Percentiles rank a stretch among this genome's conserved stretches.
Conservation (phyloP, 805 yeast species). For the Wickerhamiella lipophila region DNA sequence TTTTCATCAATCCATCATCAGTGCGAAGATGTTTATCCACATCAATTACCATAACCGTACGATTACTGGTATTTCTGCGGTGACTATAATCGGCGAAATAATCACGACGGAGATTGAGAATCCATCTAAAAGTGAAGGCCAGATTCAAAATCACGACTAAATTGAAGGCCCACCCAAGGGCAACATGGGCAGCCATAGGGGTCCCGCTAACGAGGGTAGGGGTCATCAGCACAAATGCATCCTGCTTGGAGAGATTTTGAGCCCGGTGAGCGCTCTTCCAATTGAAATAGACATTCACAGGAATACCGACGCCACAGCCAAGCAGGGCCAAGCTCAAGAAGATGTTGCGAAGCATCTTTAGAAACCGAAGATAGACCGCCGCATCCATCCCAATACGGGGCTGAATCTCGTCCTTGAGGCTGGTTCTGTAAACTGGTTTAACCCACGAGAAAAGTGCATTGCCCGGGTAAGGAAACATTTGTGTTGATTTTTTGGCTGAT, state of each 20-base stretch:
- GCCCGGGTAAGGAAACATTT: constrained; percentile 12
- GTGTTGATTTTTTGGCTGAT: constrained; percentile 7
- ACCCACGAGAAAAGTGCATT: constrained; percentile 23
- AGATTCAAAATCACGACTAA: constrained; percentile 23
- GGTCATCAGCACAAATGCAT: constrained; percentile 29
- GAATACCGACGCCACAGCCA: constrained; percentile 28
- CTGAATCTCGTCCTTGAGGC: constrained; percentile 21
- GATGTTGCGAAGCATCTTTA: constrained; percentile 26
- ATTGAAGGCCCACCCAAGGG: constrained; percentile 26
- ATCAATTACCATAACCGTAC: constrained; percentile 27
- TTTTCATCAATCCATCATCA: constrained; percentile 20
- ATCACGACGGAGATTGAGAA: constrained; percentile 21
- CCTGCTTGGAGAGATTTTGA: constrained; percentile 21
- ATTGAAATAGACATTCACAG: constrained; percentile 29
- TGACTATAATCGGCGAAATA: constrained; percentile 21
- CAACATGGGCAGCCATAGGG: constrained; percentile 28
- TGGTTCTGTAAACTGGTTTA: constrained; percentile 15
- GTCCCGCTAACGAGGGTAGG: constrained; percentile 26
- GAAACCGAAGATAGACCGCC: constrained; percentile 25
- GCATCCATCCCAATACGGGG: constrained; percentile 29
- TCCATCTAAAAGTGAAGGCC: constrained; percentile 22
- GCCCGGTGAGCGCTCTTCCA: constrained; percentile 18
- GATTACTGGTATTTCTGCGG: constrained; percentile 20
- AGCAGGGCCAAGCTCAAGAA: constrained; percentile 26
- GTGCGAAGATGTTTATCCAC: constrained; percentile 23